Evolutionary conservation across 345 rosid genomes (phyloP).

Genomic region (Carallia brachiata): DNA sequence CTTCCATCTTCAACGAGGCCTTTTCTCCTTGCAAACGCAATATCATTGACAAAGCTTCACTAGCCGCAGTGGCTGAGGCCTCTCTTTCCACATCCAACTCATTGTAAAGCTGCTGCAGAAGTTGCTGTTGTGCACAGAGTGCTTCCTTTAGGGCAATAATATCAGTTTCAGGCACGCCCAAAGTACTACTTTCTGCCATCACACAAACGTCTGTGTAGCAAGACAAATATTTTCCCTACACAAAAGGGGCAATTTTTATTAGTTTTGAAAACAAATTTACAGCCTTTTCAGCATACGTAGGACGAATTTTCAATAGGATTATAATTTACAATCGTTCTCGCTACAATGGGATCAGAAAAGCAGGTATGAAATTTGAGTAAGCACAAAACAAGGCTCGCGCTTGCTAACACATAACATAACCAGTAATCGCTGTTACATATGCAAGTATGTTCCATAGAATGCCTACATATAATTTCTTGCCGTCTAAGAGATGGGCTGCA

Average conservation of each 20-base stretch:
- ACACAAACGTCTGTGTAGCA: neutral
- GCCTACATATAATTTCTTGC: too few species aligned
- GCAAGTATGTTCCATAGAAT: too few species aligned
- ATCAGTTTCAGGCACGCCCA: slow-evolving; percentile 40
- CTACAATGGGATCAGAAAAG: too few species aligned
- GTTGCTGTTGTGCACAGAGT: slow-evolving; percentile 68
- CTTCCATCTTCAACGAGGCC: slow-evolving; percentile 74
- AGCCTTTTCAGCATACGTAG: too few species aligned
- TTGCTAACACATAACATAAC: too few species aligned
- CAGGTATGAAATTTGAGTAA: too few species aligned
- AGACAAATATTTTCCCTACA: neutral
- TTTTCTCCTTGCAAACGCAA: slow-evolving; percentile 85
- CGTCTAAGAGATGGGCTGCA: too few species aligned
- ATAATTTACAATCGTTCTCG: too few species aligned
- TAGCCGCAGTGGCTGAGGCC: slow-evolving; percentile 67
- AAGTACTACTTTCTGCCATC: slow-evolving; percentile 44
- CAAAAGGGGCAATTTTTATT: neutral
- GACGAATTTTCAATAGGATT: too few species aligned
- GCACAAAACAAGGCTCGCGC: too few species aligned
- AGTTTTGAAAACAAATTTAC: too few species aligned
- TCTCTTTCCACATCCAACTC: slow-evolving; percentile 90
- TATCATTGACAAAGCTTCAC: slow-evolving; percentile 87
- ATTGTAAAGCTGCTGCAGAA: slow-evolving; percentile 57
- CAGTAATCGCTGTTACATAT: too few species aligned
- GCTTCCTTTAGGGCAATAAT: slow-evolving; percentile 47